A percentile compares a stretch with the other conserved stretches of the same genome.
Conservation (phyloP, 305 asterid genomes). For the Solanum chacoense region DNA sequence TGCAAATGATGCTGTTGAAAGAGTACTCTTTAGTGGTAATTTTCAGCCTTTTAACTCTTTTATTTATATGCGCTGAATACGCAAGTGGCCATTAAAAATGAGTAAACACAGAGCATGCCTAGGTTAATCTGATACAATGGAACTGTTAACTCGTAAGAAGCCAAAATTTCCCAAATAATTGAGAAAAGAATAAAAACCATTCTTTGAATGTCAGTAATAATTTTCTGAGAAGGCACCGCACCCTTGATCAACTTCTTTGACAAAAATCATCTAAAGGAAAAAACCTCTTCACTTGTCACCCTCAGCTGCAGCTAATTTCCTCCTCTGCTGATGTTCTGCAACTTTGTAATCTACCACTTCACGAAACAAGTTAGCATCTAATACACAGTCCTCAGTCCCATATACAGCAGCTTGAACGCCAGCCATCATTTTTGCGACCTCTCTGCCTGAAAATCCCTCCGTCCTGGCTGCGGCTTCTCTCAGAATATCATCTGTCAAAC, state of each 20-base stretch:
- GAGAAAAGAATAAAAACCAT: not conserved
- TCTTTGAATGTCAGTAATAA: not conserved
- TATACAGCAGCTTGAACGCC: slow-evolving; percentile 93
- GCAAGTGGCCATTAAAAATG: not conserved
- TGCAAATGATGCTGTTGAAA: not conserved
- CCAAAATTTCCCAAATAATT: not conserved
- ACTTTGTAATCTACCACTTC: slow-evolving; percentile 94
- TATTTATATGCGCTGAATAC: not conserved
- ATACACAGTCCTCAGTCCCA: slow-evolving; percentile 63
- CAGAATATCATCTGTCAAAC: slow-evolving; percentile 55
- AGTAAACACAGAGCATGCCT: not conserved
- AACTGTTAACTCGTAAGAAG: not conserved
- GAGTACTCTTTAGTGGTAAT: not conserved
- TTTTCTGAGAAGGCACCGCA: not conserved
- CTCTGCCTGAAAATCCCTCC: slow-evolving; percentile 84
- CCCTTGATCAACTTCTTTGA: not conserved
- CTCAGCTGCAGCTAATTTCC: slow-evolving; percentile 39
- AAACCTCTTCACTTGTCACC: not conserved
- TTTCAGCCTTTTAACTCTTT: not conserved
- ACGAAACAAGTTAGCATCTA: slow-evolving; percentile 63
- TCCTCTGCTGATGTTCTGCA: slow-evolving; percentile 92
- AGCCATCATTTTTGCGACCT: slow-evolving; percentile 89
- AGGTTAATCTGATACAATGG: not conserved
- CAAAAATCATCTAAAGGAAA: not conserved
- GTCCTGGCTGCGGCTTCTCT: slow-evolving; percentile 80